Conservation (phyloP, 805 yeast species). For the Maudiozyma turicensis region DNA sequence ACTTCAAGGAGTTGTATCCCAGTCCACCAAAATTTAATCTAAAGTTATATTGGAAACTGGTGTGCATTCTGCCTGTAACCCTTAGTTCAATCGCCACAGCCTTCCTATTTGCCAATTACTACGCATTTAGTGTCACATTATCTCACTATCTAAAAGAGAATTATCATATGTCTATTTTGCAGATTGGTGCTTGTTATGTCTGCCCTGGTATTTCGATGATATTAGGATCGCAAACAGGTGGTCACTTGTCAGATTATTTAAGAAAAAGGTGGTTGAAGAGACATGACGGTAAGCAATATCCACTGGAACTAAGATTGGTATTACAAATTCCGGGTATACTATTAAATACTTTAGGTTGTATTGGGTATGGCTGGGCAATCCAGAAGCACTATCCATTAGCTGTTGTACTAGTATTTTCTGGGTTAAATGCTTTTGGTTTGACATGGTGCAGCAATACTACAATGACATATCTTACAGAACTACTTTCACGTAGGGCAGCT, state of each 20-base stretch:
- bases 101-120: conserved; percentile 44
- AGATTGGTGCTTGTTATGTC: conserved; percentile 38
- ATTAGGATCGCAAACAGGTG: conserved; percentile 41
- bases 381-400: conserved; percentile 32
- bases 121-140: conserved; percentile 43
- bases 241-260: conserved; percentile 37
- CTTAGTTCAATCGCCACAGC: conserved; percentile 40
- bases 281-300: conserved; percentile 29
- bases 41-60: conserved; percentile 29
- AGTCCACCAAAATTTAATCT: conserved; percentile 39
- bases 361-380: conserved; percentile 47
- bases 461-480: conserved; percentile 45
- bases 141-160: conserved; percentile 31
- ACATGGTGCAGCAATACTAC: conserved; percentile 47
- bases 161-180: conserved; percentile 31
- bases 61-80: conserved; percentile 36
- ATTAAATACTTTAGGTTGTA: conserved; percentile 35
- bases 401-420: conserved; percentile 35
- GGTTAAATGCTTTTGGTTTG: conserved; percentile 42
- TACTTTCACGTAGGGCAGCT: conserved; percentile 41
- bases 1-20: conserved; percentile 28
- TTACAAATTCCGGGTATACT: conserved; percentile 37
- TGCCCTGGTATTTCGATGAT: conserved; percentile 45
- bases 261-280: conserved; percentile 24
- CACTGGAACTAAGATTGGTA: conserved; percentile 37